Conservation (phyloP, 2,329 filamentous ascomycete genomes). For the Penicillium glabrum region DNA sequence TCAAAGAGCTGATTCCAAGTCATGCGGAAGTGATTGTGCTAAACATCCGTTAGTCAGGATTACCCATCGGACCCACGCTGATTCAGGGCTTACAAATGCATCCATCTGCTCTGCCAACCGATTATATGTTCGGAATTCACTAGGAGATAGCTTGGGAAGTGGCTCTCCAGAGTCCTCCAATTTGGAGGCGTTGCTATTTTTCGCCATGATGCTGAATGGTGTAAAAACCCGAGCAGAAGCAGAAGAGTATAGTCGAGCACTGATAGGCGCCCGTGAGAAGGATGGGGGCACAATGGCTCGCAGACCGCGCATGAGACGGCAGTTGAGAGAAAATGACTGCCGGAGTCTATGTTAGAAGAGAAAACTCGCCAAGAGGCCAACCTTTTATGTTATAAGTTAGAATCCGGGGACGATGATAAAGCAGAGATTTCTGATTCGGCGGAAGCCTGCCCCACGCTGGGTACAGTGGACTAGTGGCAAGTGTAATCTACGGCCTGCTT, state of each 20-base stretch:
- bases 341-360: slow-evolving; percentile 3
- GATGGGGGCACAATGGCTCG: slow-evolving; percentile 5
- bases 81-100: slow-evolving; percentile 56
- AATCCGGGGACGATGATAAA: slow-evolving; percentile 10
- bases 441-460: not conserved
- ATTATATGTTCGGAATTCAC: slow-evolving; percentile 71
- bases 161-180: slow-evolving; percentile 15
- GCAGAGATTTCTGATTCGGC: slow-evolving; percentile 20
- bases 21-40: slow-evolving; percentile 76
- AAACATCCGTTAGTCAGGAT: slow-evolving; percentile 16
- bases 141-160: slow-evolving; percentile 63
- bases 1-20: slow-evolving; percentile 71
- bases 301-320: slow-evolving; percentile 18
- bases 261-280: slow-evolving; percentile 4
- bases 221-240: not conserved
- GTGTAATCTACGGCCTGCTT: no score
- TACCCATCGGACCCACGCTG: not conserved
- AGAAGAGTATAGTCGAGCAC: slow-evolving; percentile 4
- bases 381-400: not conserved
- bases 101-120: slow-evolving; percentile 75
- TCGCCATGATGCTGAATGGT: slow-evolving; percentile 5
- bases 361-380: not conserved
- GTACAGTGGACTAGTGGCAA: not conserved
- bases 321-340: slow-evolving; percentile 13
- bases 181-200: not conserved